phyloP scores from a whole-genome alignment of 805 yeast species.

The Starmerella tilneyi region DNA sequence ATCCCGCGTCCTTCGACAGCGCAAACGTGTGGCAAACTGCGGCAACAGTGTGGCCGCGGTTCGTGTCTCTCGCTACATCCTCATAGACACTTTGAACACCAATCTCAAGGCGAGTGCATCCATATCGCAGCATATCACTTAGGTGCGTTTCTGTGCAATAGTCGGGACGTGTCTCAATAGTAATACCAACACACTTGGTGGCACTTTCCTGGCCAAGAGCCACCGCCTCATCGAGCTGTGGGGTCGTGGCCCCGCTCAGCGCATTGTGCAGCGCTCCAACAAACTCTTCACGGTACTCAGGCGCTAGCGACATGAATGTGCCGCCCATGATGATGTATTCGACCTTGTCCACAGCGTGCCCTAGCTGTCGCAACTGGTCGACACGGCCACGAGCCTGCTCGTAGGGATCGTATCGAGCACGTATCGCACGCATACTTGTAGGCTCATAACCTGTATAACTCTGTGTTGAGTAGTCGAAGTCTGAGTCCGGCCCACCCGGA shows the following conservation, averaged over 20 bases:
- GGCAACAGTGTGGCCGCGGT: constrained; percentile 94
- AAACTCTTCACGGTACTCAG: constrained; percentile 79
- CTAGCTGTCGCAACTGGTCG: constrained; percentile 88
- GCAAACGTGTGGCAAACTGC: constrained; percentile 94
- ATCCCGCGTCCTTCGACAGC: constrained; percentile 95
- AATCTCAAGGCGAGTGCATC: constrained; percentile 91
- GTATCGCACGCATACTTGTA: constrained; percentile 97
- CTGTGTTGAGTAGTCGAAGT: constrained; percentile 95
- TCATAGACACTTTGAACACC: constrained; percentile 97
- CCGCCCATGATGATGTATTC: constrained; percentile 99
- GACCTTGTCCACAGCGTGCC: constrained; percentile 93
- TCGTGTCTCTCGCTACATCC: constrained; percentile 96
- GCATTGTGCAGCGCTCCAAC: constrained; percentile 90
- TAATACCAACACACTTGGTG: constrained; percentile 96
- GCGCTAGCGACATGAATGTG: constrained; percentile 90
- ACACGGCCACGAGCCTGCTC: constrained; percentile 97
- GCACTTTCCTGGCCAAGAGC: constrained; percentile 82
- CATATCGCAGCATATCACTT: constrained; percentile 90
- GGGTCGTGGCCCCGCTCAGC: constrained; percentile 81
- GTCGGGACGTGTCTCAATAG: constrained; percentile 97
- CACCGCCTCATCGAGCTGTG: constrained; percentile 81
- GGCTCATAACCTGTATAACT: constrained; percentile 98
- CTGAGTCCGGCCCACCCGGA: constrained; percentile 98
- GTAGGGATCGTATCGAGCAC: constrained; percentile 96
- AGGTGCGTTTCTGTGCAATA: constrained; percentile 93